Percentiles rank a stretch among this genome's conserved stretches.
phyloP scores from a whole-genome alignment of 192 early-diverging fungal genomes.

The Chytriomyces hyalinus region DNA sequence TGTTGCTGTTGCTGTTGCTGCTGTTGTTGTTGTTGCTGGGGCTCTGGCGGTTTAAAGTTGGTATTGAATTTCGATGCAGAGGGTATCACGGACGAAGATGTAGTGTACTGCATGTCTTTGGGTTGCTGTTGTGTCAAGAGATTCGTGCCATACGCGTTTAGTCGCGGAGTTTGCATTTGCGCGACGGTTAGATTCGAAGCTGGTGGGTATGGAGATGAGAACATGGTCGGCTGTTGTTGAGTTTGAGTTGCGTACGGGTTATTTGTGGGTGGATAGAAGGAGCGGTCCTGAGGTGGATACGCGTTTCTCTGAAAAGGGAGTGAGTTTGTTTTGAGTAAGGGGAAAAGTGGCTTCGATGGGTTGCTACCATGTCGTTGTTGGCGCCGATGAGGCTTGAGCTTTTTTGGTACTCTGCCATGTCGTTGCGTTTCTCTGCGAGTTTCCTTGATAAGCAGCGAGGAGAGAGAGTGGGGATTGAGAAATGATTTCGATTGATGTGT shows the following conservation, averaged over 20 bases:
- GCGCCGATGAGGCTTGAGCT: conserved; percentile 1
- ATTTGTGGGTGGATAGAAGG: conserved; percentile 17
- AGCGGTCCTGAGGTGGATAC: not conserved
- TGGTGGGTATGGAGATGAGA: not conserved
- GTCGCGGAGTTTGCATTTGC: not conserved
- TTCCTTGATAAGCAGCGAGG: conserved; percentile 28
- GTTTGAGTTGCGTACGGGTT: not conserved
- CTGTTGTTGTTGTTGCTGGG: not conserved
- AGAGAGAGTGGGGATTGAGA: not conserved
- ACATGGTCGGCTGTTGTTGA: not conserved
- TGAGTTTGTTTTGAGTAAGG: not conserved
- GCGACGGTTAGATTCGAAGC: not conserved
- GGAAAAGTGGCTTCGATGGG: not conserved
- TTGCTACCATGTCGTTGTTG: not conserved
- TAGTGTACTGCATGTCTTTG: not conserved
- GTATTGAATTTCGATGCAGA: not conserved
- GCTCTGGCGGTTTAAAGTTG: not conserved
- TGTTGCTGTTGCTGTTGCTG: not conserved
- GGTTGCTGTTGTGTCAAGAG: not conserved
- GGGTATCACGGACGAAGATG: not conserved
- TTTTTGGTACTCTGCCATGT: conserved; percentile 36
- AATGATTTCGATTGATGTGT: not conserved
- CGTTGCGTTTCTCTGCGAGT: conserved; percentile 37
- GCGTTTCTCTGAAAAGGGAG: not conserved
- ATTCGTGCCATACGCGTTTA: not conserved